These are phyloP conservation scores for Paxillus ammoniavirescens DNA, from an alignment of 768 basidiomycete genomes.

Conservation along the genomic window DNA sequence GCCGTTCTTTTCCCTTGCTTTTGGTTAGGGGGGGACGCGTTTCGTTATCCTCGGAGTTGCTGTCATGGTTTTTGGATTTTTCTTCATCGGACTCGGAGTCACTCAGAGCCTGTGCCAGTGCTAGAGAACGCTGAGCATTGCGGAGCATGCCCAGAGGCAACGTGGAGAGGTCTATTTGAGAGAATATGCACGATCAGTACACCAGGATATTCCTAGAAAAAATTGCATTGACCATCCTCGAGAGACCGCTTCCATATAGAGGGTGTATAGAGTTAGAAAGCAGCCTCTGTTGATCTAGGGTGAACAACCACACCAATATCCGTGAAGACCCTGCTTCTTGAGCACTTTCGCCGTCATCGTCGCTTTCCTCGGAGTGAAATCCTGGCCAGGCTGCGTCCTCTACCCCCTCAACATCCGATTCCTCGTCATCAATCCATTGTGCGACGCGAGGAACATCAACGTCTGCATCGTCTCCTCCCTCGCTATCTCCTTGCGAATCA, in stretches of 20 bases:
- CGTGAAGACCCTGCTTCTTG: constrained; percentile 10
- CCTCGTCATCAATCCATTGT: constrained; percentile 58
- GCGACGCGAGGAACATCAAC: constrained; percentile 56
- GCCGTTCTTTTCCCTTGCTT: constrained; percentile 35
- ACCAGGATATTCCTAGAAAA: background rate
- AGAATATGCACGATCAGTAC: constrained; percentile 5
- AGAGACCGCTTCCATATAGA: constrained; percentile 24
- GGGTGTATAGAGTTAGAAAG: background rate
- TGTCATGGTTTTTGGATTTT: constrained; percentile 12
- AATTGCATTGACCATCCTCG: constrained; percentile 20
- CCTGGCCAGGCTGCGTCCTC: constrained; percentile 5
- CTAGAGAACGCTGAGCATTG: constrained; percentile 59
- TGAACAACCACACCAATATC: constrained; percentile 10
- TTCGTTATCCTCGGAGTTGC: constrained; percentile 14
- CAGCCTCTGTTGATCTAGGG: no score
- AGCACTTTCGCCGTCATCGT: background rate
- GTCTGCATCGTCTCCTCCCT: constrained; percentile 33
- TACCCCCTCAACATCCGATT: constrained; percentile 26
- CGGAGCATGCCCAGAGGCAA: constrained; percentile 65
- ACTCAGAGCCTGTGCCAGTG: constrained; percentile 38
- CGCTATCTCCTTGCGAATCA: constrained; percentile 20
- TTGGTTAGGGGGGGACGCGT: constrained; percentile 7
- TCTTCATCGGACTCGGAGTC: constrained; percentile 38
- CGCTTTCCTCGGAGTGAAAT: constrained; percentile 14
- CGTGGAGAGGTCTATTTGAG: constrained; percentile 48